These are phyloP conservation scores for Collybiopsis confluens DNA, from an alignment of 768 basidiomycete genomes.

Conservation along the genomic window DNA sequence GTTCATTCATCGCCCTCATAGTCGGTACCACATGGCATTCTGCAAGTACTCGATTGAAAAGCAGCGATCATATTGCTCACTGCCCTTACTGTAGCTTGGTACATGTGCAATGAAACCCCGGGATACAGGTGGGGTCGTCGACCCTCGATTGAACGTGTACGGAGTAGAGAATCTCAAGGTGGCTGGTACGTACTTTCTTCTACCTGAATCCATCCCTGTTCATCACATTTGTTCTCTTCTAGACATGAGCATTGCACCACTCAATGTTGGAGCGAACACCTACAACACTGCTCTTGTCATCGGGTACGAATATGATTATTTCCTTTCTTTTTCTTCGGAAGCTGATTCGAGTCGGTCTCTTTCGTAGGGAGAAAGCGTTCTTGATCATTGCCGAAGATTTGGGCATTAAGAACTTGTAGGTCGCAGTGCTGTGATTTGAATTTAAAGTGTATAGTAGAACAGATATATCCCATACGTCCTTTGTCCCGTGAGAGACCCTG, in stretches of 20 bases:
- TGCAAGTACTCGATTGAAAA: slow-evolving; percentile 12
- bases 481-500: no score
- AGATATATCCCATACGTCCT: no score
- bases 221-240: background rate
- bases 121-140: slow-evolving; percentile 38
- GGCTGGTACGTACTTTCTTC: slow-evolving; percentile 19
- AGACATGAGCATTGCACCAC: slow-evolving; percentile 36
- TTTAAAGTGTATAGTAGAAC: no score
- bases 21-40: slow-evolving; percentile 22
- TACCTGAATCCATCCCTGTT: background rate
- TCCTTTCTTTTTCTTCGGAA: background rate
- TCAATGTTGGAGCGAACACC: slow-evolving; percentile 28
- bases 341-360: no score
- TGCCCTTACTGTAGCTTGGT: slow-evolving; percentile 27
- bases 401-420: slow-evolving; percentile 12
- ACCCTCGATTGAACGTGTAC: slow-evolving; percentile 38
- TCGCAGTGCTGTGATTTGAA: no score
- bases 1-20: background rate
- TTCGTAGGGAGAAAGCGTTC: slow-evolving; percentile 40
- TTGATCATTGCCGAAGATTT: slow-evolving; percentile 38
- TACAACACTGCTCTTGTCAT: slow-evolving; percentile 19
- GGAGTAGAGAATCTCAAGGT: slow-evolving; percentile 38
- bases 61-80: background rate
- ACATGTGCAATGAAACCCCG: slow-evolving; percentile 46
- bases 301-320: background rate